Conservation (phyloP, 805 yeast genomes). For the Millerago galiae region DNA sequence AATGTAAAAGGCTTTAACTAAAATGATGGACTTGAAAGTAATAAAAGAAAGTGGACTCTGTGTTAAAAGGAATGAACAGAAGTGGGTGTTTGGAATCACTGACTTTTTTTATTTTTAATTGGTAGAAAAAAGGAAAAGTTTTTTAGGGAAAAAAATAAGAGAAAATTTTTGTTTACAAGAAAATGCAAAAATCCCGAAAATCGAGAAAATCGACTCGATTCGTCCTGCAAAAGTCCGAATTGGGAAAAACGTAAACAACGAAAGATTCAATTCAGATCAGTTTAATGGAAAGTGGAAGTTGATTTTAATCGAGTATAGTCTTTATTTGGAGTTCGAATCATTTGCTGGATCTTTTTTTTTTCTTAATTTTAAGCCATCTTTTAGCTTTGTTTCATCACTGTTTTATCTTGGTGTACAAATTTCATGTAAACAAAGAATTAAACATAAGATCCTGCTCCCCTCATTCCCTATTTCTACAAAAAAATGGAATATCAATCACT, state of each 20-base stretch:
- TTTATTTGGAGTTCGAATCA: too few species aligned
- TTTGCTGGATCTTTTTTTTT: too few species aligned
- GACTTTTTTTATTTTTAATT: constrained; percentile 1
- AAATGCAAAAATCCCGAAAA: not conserved
- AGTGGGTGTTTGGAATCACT: constrained; percentile 16
- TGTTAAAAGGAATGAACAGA: constrained; percentile 27
- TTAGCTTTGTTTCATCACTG: too few species aligned
- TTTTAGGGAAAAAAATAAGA: constrained; percentile 1
- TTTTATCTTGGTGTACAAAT: too few species aligned
- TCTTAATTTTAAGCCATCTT: too few species aligned
- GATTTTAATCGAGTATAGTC: too few species aligned
- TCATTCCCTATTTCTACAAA: too few species aligned
- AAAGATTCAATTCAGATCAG: too few species aligned
- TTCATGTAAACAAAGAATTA: too few species aligned
- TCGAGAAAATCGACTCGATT: not conserved
- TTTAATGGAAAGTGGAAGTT: not conserved
- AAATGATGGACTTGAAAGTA: constrained; percentile 3
- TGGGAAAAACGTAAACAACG: constrained; percentile 2
- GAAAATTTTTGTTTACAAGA: constrained; percentile 5
- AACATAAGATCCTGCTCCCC: too few species aligned
- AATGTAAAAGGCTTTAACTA: not conserved
- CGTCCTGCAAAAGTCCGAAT: not conserved
- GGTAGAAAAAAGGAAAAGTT: not conserved
- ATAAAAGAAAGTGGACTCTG: constrained; percentile 17
- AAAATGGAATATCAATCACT: too few species aligned